Percentiles rank a stretch among this genome's conserved stretches.
Evolutionary conservation across 371 early-diverging fungal species (phyloP).

Genomic region (Blastocladiella emersonii): DNA sequence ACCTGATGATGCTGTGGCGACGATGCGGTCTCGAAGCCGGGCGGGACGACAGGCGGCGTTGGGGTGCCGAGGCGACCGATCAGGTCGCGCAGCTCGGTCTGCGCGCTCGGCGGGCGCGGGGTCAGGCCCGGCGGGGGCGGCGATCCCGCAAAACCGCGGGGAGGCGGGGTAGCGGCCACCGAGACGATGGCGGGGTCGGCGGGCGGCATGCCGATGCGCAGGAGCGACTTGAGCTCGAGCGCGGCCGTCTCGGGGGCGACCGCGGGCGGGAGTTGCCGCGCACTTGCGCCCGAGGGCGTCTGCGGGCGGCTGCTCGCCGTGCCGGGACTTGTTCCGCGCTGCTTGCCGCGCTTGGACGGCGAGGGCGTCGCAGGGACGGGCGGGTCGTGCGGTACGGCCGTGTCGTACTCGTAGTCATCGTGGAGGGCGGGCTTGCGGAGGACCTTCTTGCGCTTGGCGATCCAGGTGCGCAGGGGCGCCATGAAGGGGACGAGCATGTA

Average conservation of each 20-base stretch:
- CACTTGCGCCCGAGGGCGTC: background rate
- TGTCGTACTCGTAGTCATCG: slow-evolving; percentile 1
- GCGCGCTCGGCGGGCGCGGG: too few relatives aligned
- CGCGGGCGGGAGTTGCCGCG: too few relatives aligned
- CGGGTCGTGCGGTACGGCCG: background rate
- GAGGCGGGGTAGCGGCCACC: background rate
- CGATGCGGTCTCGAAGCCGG: too few relatives aligned
- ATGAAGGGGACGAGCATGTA: slow-evolving; percentile 41
- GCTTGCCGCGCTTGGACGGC: background rate
- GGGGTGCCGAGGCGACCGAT: too few relatives aligned
- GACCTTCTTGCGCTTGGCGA: background rate
- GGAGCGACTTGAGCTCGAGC: background rate
- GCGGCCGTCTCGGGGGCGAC: background rate
- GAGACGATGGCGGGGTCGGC: background rate
- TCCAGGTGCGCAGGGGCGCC: slow-evolving; percentile 4
- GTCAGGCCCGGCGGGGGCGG: too few relatives aligned
- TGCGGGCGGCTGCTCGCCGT: too few relatives aligned
- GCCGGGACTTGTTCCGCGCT: too few relatives aligned
- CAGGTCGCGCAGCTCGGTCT: too few relatives aligned
- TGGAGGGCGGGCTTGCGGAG: background rate
- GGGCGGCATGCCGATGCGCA: background rate
- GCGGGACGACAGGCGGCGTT: too few relatives aligned
- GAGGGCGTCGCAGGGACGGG: background rate
- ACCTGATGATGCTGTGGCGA: too few relatives aligned
- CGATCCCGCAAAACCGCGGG: too few relatives aligned